Conservation (phyloP, 176 grass and related monocot species). For the Chrysopogon serrulatus region DNA sequence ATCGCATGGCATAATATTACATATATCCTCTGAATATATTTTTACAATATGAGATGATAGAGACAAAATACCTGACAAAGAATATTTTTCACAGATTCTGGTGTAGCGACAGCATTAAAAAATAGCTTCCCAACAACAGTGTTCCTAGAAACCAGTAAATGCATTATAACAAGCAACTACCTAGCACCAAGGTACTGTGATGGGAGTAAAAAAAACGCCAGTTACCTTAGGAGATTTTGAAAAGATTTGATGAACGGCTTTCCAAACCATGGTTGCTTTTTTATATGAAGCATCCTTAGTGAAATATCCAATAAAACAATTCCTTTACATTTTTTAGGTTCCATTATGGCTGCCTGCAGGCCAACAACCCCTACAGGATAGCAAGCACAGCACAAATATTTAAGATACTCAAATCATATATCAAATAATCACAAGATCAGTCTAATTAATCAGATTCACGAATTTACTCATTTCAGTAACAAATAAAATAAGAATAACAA, state of each 20-base stretch:
- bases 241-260: conserved; percentile 91
- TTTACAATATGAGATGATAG: neutral
- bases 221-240: conserved; percentile 79
- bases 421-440: neutral
- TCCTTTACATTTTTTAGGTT: conserved; percentile 71
- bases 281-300: conserved; percentile 93
- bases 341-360: conserved; percentile 74
- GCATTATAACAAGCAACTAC: conserved; percentile 6
- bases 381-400: neutral
- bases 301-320: conserved; percentile 92
- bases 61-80: conserved; percentile 71
- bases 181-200: neutral
- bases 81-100: conserved; percentile 88
- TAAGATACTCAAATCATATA: neutral
- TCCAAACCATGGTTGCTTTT: conserved; percentile 91
- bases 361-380: conserved; percentile 74
- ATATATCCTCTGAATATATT: neutral
- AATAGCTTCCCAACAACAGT: conserved; percentile 85
- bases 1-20: neutral
- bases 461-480: neutral
- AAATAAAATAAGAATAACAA: neutral
- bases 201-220: neutral
- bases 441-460: neutral
- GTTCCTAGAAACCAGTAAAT: conserved; percentile 55
- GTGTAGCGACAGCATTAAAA: conserved; percentile 85